phyloP scores from a whole-genome alignment of 495 filamentous ascomycete genomes.

The Tuber borchii region DNA sequence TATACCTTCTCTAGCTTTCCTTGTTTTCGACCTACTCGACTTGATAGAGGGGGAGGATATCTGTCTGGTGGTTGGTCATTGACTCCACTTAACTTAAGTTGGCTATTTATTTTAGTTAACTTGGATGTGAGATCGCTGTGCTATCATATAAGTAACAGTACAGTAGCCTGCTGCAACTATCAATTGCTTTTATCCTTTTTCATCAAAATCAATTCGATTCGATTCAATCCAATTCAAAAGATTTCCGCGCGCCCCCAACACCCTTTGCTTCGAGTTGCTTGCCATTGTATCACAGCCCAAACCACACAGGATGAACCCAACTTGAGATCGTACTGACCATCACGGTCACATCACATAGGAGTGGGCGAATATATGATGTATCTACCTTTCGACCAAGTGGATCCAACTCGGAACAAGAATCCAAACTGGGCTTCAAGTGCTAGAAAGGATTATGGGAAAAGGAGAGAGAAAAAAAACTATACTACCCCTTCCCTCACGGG shows the following conservation, averaged over 20 bases:
- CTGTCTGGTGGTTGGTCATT: not conserved
- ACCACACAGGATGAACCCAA: too few species aligned
- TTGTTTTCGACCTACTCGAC: not conserved
- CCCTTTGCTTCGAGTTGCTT: too few species aligned
- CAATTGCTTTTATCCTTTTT: not conserved
- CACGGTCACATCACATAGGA: not conserved
- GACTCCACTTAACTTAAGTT: not conserved
- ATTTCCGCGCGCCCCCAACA: not conserved
- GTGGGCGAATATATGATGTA: not conserved
- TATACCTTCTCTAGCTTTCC: not conserved
- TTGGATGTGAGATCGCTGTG: not conserved
- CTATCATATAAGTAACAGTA: too few species aligned
- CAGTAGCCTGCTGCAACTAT: not conserved
- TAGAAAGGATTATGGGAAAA: conserved; percentile 29
- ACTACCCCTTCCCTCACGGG: conserved; percentile 5
- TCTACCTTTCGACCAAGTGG: not conserved
- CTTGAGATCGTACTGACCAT: not conserved
- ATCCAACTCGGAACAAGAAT: conserved; percentile 8
- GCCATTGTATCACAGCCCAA: too few species aligned
- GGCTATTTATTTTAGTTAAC: not conserved
- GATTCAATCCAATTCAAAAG: not conserved
- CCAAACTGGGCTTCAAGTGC: conserved; percentile 17
- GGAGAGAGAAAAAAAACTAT: conserved; percentile 22
- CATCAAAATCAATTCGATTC: not conserved
- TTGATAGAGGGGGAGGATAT: not conserved